These are phyloP conservation scores for Podospora sp. DNA, from an alignment of 495 filamentous ascomycete species.

Conservation along the genomic window DNA sequence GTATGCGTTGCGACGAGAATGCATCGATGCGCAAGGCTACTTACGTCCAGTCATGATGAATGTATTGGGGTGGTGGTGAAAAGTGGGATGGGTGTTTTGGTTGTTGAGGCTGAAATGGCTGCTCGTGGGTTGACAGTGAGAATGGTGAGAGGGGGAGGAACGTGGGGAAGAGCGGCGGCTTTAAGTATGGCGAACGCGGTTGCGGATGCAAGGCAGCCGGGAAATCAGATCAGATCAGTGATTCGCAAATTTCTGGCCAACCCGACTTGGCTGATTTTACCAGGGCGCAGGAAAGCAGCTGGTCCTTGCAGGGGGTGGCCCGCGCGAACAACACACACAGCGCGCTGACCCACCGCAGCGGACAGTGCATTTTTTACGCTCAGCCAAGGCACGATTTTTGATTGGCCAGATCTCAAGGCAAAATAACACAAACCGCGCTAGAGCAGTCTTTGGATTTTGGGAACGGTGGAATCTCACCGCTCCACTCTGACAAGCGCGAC, in stretches of 20 bases:
- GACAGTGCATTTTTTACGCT: conserved; percentile 6
- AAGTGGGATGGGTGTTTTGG: conserved; percentile 17
- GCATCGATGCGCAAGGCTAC: conserved; percentile 43
- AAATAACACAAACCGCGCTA: conserved; percentile 2
- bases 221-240: conserved; percentile 49
- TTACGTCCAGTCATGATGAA: conserved; percentile 90
- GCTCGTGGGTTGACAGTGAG: conserved; percentile 22
- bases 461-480: background rate
- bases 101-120: conserved; percentile 45
- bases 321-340: conserved; percentile 3
- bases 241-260: conserved; percentile 23
- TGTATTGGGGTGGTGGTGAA: conserved; percentile 29
- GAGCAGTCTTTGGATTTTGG: background rate
- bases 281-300: conserved; percentile 8
- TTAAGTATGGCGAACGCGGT: conserved; percentile 46
- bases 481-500: background rate
- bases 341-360: background rate
- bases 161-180: conserved; percentile 48
- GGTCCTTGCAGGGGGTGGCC: conserved; percentile 7
- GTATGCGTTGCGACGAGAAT: conserved; percentile 17
- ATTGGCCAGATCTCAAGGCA: conserved; percentile 12
- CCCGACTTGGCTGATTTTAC: conserved; percentile 30
- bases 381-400: conserved; percentile 12
- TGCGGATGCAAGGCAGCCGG: conserved; percentile 32
- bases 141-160: conserved; percentile 40